Evolutionary conservation across 805 yeast species (phyloP), one percentile per base, ranked within the genome.

Genomic region (Myxozyma nipponensis): DNA sequence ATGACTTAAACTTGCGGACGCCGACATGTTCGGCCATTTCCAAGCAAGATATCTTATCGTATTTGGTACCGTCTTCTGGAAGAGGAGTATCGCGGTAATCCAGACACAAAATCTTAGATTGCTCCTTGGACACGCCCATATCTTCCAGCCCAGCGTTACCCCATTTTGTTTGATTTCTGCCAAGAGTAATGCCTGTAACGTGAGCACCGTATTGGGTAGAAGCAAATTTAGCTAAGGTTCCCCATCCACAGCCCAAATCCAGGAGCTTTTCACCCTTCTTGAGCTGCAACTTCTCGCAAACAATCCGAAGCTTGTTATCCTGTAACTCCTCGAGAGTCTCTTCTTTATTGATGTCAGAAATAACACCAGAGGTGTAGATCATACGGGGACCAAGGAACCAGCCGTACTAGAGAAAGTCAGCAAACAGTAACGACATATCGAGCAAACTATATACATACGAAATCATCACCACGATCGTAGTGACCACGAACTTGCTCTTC

Each of bases 1-100:
- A 88, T 19, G 83, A 63, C 44, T 80, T 72, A 59, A 88, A 85
- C 66, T 89, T 82, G 69, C 95, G 80, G 62, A 88, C 84, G 66
- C 96, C 96, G 65, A 88, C 96, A 68, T 88, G 96, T 76, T 88
- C 96, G 30, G 95, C 88, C 96, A 88, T 88, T 75, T 88, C 96
- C 66, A 88, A 75, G 72, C 95, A 86, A 35, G 95, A 84, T 66
- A 88, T 88, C 69, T 87, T 86, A 74, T 88, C 81, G 72, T 89
- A 88, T 57, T 74, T 76, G 21, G 38, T 13, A 49, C 77, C 76
- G n/a, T 42, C 47, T 36, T 77, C 76, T 48, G 88, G 83, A 42
- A 78, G 72, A 45, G 96, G 96, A 39, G 95, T 77, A 67, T 88
- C 96, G 72, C 96, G 82, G 76, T 88, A 88, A 71, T 88, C 96